These are phyloP conservation scores for Sequoia sempervirens DNA, from an alignment of 75 land plant genomes.

Conservation along the genomic window DNA sequence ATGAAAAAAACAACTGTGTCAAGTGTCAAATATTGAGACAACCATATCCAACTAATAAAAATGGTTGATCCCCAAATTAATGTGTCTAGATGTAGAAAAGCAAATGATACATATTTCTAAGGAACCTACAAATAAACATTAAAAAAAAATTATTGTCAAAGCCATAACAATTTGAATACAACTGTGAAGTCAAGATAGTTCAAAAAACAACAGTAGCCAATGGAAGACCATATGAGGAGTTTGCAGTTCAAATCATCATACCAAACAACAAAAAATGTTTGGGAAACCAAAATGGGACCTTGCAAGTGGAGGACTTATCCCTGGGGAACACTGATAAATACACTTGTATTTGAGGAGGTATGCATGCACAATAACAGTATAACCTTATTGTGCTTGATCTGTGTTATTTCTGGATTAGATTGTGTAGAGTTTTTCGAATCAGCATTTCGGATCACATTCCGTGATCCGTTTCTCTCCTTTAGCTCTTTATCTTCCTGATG, in stretches of 20 bases:
- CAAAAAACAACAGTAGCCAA: background rate
- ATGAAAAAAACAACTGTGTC: background rate
- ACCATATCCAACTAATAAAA: background rate
- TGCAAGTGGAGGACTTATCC: background rate
- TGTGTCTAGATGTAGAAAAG: too few relatives aligned
- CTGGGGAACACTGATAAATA: background rate
- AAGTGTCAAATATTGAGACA: background rate
- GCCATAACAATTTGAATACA: background rate
- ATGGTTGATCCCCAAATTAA: conserved; percentile 4
- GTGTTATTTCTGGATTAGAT: too few relatives aligned
- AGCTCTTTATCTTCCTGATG: too few relatives aligned
- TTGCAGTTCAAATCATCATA: background rate
- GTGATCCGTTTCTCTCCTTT: too few relatives aligned
- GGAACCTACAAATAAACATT: background rate
- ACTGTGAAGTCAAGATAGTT: background rate
- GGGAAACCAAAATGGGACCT: background rate
- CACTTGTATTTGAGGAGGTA: too few relatives aligned
- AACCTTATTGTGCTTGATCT: too few relatives aligned
- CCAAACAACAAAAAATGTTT: background rate
- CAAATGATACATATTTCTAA: too few relatives aligned
- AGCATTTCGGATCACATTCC: too few relatives aligned
- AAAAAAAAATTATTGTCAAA: background rate
- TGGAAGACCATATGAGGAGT: background rate
- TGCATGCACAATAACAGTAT: too few relatives aligned
- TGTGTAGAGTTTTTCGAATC: too few relatives aligned